A percentile compares a stretch with the other conserved stretches of the same genome.
phyloP scores from a whole-genome alignment of 2,329 filamentous ascomycete genomes.

The Aotearoamyces nothofagi region DNA sequence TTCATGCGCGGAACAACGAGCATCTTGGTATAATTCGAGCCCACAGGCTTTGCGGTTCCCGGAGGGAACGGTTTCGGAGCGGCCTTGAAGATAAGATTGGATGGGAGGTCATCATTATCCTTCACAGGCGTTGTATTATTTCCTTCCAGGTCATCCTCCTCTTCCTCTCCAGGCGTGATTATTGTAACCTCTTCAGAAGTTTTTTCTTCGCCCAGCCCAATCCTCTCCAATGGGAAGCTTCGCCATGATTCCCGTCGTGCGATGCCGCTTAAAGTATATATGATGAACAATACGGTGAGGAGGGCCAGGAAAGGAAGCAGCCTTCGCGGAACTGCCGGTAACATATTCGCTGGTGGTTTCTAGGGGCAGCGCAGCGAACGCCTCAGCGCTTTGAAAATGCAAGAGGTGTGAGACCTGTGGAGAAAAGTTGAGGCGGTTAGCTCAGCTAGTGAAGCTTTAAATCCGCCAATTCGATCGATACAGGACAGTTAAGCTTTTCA shows the following conservation, averaged over 20 bases:
- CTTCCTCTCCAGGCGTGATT: slow-evolving; percentile 1
- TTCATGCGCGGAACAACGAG: slow-evolving; percentile 9
- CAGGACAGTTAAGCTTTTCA: too few species aligned
- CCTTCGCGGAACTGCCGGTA: neutral
- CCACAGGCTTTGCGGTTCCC: slow-evolving; percentile 6
- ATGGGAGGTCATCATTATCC: too few species aligned
- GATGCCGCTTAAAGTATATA: neutral
- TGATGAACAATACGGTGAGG: neutral
- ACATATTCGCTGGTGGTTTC: too few species aligned
- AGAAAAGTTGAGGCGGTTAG: too few species aligned
- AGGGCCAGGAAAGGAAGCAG: slow-evolving; percentile 1
- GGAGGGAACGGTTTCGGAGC: slow-evolving; percentile 2
- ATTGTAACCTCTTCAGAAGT: slow-evolving; percentile 1
- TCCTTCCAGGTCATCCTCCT: neutral
- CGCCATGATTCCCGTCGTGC: slow-evolving; percentile 2
- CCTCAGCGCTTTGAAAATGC: too few species aligned
- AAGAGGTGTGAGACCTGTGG: too few species aligned
- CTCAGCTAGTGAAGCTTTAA: too few species aligned
- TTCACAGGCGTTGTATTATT: neutral
- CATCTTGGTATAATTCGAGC: slow-evolving; percentile 9
- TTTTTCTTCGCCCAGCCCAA: slow-evolving; percentile 4
- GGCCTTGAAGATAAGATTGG: too few species aligned
- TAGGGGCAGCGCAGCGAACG: too few species aligned
- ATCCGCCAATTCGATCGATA: too few species aligned
- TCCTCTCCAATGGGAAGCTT: slow-evolving; percentile 3